Evolutionary conservation across 2,329 filamentous ascomycete genomes (phyloP).

Genomic region (Sarocladiaceae sp.): DNA sequence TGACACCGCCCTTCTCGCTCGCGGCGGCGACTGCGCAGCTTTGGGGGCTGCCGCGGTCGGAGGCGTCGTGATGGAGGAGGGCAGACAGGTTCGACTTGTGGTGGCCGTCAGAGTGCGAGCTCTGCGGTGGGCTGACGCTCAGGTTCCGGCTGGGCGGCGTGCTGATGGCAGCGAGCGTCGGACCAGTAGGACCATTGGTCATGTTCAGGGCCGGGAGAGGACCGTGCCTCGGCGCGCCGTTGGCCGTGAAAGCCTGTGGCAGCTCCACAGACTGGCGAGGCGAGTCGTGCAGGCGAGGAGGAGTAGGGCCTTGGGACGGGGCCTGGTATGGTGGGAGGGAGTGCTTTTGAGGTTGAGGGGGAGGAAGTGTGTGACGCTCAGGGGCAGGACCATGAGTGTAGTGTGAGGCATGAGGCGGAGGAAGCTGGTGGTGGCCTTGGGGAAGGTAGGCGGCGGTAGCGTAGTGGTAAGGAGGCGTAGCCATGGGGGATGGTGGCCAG

Average conservation of each 20-base stretch:
- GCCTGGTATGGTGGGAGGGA: slow-evolving; percentile 25
- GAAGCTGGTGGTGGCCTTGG: slow-evolving; percentile 15
- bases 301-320: slow-evolving; percentile 22
- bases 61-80: slow-evolving; percentile 42
- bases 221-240: slow-evolving; percentile 33
- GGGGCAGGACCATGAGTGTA: slow-evolving; percentile 20
- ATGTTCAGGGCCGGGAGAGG: slow-evolving; percentile 38
- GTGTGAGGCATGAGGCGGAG: slow-evolving; percentile 24
- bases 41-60: slow-evolving; percentile 34
- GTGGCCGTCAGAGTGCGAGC: slow-evolving; percentile 30
- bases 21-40: slow-evolving; percentile 29
- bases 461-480: slow-evolving; percentile 52
- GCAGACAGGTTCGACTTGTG: slow-evolving; percentile 45
- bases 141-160: slow-evolving; percentile 41
- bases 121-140: slow-evolving; percentile 46
- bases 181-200: slow-evolving; percentile 22
- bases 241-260: slow-evolving; percentile 34
- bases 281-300: slow-evolving; percentile 32
- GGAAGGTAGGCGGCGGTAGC: slow-evolving; percentile 31
- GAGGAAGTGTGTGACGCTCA: slow-evolving; percentile 19
- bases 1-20: slow-evolving; percentile 38
- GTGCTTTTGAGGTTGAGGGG: slow-evolving; percentile 33
- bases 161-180: slow-evolving; percentile 20
- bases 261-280: slow-evolving; percentile 39
- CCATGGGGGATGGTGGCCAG: slow-evolving; percentile 53